Conservation (phyloP, 805 yeast genomes). For the Hanseniaspora valbyensis region DNA sequence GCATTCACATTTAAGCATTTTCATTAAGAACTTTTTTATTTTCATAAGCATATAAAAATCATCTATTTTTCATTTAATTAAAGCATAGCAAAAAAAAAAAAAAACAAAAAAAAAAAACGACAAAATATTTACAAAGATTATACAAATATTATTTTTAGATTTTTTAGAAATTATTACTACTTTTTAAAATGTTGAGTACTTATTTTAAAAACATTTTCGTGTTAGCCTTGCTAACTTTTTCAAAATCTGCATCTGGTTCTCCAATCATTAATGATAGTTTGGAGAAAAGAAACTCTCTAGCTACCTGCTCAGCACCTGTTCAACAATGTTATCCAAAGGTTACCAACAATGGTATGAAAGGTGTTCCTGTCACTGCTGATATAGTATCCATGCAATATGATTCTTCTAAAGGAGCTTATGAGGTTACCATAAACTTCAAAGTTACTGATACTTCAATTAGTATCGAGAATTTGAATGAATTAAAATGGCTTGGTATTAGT, state of each 20-base stretch:
- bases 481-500: constrained; percentile 1
- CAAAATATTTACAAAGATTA: too few species aligned
- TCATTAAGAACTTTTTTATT: too few species aligned
- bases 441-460: constrained; percentile 3
- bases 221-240: not conserved
- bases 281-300: not conserved
- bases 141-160: too few species aligned
- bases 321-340: constrained; percentile 8
- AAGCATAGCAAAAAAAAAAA: too few species aligned
- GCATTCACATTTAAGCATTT: too few species aligned
- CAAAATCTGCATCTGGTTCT: not conserved
- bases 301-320: not conserved
- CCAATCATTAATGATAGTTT: not conserved
- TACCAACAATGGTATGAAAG: constrained; percentile 7
- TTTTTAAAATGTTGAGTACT: too few species aligned
- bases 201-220: too few species aligned
- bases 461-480: not conserved
- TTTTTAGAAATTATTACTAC: too few species aligned
- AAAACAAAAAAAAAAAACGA: too few species aligned
- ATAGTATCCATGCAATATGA: constrained; percentile 5
- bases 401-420: not conserved
- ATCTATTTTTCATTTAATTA: too few species aligned
- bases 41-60: too few species aligned
- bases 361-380: constrained; percentile 13
- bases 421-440: constrained; percentile 7